Evolutionary conservation across 495 filamentous ascomycete species (phyloP), one percentile per base, ranked within the genome.

Genomic region (Neurospora intermedia): DNA sequence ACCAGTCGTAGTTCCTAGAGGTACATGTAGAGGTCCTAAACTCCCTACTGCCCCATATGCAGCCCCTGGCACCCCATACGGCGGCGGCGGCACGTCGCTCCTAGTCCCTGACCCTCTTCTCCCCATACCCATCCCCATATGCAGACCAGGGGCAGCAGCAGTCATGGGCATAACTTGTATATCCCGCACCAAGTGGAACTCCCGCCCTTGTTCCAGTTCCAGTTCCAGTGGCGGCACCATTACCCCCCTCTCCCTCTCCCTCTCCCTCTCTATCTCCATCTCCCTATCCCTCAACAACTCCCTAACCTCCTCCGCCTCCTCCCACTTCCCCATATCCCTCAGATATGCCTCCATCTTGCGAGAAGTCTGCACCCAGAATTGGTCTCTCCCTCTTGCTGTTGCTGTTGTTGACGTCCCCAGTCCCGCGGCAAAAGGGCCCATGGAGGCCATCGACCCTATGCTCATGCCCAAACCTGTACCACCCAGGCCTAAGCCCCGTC

Each of bases 341-440:
- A 81, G 27, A 70, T 76, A 74, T 38, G 74, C 69, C 72, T 79
- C 76, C 7, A 81, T 23, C 41, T 72, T 15, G 43, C 43, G 9
- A 6, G 80, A 71, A 3, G 77, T 81, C 74, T 80, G 80, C 42
- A 73, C 1, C 80, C 80, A 81, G 66, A 81, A 81, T 70, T 40
- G 10, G 73, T 42, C 41, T 15, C 11, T 42, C 4, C 41, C 41
- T 15, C 41, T 42, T 42, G 41, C 15, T 39, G 39, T 39, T 3
- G 27, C 27, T n/a, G 31, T 35, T 4, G 31, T 4, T 42, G 11
- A 42, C 4, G 41, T 0, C 7, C 43, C 6, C 2, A 7, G 2
- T 6, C 27, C 27, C 27, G 27, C 27, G 2, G 27, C 27, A 27
- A 27, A 27, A 27, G 27, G 27, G 27, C 27, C 27, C 27, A 27